Conservation (phyloP, 179 eudicot genomes). For the Silene coronaria region DNA sequence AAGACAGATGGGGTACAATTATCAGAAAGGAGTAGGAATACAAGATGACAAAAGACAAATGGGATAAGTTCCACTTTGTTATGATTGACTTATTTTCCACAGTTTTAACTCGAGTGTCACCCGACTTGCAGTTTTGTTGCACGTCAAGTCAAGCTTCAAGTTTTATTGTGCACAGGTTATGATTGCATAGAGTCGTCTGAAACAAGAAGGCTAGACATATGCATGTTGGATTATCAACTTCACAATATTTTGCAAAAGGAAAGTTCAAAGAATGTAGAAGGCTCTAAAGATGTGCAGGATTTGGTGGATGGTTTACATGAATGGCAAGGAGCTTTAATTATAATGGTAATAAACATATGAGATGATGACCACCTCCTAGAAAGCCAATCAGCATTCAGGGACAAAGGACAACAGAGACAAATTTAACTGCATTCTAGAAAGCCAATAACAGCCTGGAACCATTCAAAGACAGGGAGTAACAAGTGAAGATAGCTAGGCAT, state of each 20-base stretch:
- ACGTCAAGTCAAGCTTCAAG: not conserved
- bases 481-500: not conserved
- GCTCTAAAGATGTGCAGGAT: too few species aligned
- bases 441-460: not conserved
- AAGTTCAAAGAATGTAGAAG: too few species aligned
- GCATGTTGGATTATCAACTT: not conserved
- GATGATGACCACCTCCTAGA: too few species aligned
- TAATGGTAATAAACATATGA: too few species aligned
- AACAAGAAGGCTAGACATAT: not conserved
- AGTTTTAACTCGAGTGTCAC: not conserved
- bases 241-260: too few species aligned
- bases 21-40: not conserved
- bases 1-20: not conserved
- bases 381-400: too few species aligned
- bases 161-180: not conserved
- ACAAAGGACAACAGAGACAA: not conserved
- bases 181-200: not conserved
- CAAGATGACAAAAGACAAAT: not conserved
- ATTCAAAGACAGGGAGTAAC: too few species aligned
- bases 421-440: not conserved
- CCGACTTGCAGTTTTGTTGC: not conserved
- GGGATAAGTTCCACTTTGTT: not conserved
- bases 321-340: too few species aligned
- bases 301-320: too few species aligned
- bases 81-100: not conserved